Conservation (phyloP, 176 grass and related monocot species). For the Luzula sylvatica region DNA sequence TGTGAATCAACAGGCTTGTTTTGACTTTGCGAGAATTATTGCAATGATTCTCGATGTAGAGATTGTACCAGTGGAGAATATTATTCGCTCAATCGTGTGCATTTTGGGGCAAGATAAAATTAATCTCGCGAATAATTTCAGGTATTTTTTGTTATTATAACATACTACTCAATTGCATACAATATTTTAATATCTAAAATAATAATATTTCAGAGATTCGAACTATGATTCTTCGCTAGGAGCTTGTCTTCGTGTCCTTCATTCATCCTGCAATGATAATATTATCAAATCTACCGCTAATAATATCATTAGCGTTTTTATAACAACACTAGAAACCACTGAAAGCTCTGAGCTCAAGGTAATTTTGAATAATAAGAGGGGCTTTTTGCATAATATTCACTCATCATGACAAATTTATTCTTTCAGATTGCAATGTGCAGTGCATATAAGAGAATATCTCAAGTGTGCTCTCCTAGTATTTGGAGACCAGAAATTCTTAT, state of each 20-base stretch:
- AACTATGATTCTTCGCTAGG: slow-evolving; percentile 75
- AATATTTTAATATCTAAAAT: slow-evolving; percentile 3
- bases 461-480: slow-evolving; percentile 56
- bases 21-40: slow-evolving; percentile 74
- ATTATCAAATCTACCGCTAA: slow-evolving; percentile 75
- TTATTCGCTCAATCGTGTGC: slow-evolving; percentile 58
- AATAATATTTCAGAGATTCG: slow-evolving; percentile 47
- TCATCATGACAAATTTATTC: background rate
- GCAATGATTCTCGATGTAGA: slow-evolving; percentile 57
- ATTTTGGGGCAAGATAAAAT: slow-evolving; percentile 48
- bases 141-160: slow-evolving; percentile 26
- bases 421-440: slow-evolving; percentile 70
- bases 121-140: slow-evolving; percentile 27
- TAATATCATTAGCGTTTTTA: slow-evolving; percentile 59
- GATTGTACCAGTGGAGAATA: slow-evolving; percentile 56
- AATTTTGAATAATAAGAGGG: no score
- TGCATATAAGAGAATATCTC: slow-evolving; percentile 76
- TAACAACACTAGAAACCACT: slow-evolving; percentile 41
- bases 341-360: slow-evolving; percentile 83
- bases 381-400: no score
- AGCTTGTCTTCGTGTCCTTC: slow-evolving; percentile 62
- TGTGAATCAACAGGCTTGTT: slow-evolving; percentile 57
- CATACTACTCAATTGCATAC: no score
- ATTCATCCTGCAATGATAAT: slow-evolving; percentile 62
- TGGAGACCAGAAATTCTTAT: slow-evolving; percentile 79